Evolutionary conservation across 345 rosid species (phyloP), one percentile per base, ranked within the genome.

Genomic region (Aquilaria yunnanensis): DNA sequence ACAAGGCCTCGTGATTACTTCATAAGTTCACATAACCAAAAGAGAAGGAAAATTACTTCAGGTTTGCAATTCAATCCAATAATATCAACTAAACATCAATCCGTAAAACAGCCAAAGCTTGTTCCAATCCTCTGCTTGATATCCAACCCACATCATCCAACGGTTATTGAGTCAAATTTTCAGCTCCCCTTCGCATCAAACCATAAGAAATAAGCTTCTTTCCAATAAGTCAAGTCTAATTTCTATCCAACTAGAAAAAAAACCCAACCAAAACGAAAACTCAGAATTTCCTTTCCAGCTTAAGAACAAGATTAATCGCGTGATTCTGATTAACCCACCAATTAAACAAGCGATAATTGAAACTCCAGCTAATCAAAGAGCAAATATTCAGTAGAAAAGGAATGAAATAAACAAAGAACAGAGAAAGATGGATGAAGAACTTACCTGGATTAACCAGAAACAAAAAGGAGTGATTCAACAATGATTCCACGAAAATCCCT

Each of bases 391-490:
- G 43, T 12, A 11, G 12, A 5, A 3, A 3, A n/a, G 2, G 31
- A 23, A 23, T 23, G 23, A 12, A 13, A 13, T 2, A 10, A 14
- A 51, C 12, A 11, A 10, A 57, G 60, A 63, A 45, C 10, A 43
- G 32, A 13, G 5, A 31, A 33, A 64, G 33, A 37, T 54, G 50
- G 53, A 37, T 50, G 30, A 69, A 47, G 61, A 34, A 55, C 62
- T 51, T 56, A 75, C 83, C 80, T 11, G 64, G 66, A 55, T 47
- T 37, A 45, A 54, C 54, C 60, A 61, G 64, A 67, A 50, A 50
- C 46, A 48, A 56, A 14, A 48, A 31, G 9, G 33, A 13, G 49
- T 41, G 62, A 41, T 31, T 31, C 47, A 34, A 43, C 47, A 51
- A 47, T 13, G 43, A 31, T 57, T 6, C 29, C 12, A 14, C 4